Evolutionary conservation across 2,329 filamentous ascomycete species (phyloP).

Genomic region (Podosphaera xanthii): DNA sequence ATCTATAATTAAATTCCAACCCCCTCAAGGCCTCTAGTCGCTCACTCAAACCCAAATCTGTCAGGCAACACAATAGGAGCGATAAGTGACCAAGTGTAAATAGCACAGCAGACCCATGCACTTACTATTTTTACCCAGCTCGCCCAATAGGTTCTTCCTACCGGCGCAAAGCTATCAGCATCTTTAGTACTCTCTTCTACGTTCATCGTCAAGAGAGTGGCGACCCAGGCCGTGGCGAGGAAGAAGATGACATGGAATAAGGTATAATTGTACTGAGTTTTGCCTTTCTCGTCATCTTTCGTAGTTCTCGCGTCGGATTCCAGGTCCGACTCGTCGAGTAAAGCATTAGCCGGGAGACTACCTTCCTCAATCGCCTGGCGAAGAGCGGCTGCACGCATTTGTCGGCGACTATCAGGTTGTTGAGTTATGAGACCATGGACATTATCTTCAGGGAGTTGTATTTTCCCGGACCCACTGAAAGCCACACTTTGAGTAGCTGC

Average conservation of each 20-base stretch:
- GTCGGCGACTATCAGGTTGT: constrained; percentile 54
- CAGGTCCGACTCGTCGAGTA: constrained; percentile 47
- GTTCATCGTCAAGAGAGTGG: constrained; percentile 68
- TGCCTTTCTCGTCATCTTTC: constrained; percentile 70
- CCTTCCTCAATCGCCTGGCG: constrained; percentile 83
- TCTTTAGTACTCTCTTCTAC: constrained; percentile 39
- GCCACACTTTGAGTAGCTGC: constrained; percentile 80
- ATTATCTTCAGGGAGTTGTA: constrained; percentile 44
- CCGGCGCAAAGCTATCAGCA: constrained; percentile 67
- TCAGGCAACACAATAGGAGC: constrained; percentile 73
- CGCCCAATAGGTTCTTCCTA: constrained; percentile 87
- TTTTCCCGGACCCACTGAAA: constrained; percentile 37
- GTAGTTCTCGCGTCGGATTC: constrained; percentile 33
- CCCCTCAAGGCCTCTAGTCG: background rate
- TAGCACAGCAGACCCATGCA: constrained; percentile 84
- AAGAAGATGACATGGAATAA: constrained; percentile 97
- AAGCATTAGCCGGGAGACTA: constrained; percentile 70
- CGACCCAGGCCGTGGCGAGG: constrained; percentile 86
- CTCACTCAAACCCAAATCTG: constrained; percentile 42
- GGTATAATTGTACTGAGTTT: constrained; percentile 88
- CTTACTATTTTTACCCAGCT: constrained; percentile 99
- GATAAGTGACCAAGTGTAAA: constrained; percentile 83
- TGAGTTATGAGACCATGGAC: constrained; percentile 77
- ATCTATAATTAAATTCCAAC: no score
- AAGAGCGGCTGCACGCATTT: constrained; percentile 83